These are phyloP conservation scores for Candida endomychidarum DNA, from an alignment of 805 yeast species.

Conservation along the genomic window DNA sequence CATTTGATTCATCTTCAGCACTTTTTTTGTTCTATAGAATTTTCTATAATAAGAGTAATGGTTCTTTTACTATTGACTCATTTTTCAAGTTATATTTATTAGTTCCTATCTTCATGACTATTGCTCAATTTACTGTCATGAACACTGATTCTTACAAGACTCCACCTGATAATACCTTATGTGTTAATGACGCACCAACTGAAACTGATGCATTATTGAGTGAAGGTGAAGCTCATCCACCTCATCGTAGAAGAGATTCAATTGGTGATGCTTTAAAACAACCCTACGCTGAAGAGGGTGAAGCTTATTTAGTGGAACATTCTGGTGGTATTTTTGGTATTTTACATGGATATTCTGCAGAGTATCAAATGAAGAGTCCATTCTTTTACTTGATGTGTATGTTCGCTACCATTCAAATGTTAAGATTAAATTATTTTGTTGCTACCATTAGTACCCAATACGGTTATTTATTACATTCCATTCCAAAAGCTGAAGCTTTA, in stretches of 20 bases:
- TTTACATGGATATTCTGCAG: slow-evolving; percentile 51
- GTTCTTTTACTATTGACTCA: slow-evolving; percentile 37
- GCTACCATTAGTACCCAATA: slow-evolving; percentile 60
- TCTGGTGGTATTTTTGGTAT: slow-evolving; percentile 53
- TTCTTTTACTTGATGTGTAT: slow-evolving; percentile 53
- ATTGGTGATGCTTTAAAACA: slow-evolving; percentile 57
- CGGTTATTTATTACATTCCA: slow-evolving; percentile 43
- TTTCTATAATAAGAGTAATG: slow-evolving; percentile 32
- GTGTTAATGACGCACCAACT: slow-evolving; percentile 21
- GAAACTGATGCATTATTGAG: slow-evolving; percentile 27
- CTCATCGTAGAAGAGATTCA: slow-evolving; percentile 46
- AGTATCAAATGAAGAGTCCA: slow-evolving; percentile 48
- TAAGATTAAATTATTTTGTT: slow-evolving; percentile 56
- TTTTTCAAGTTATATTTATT: slow-evolving; percentile 49
- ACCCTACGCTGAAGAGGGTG: slow-evolving; percentile 52
- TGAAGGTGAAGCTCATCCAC: neutral
- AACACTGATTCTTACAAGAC: slow-evolving; percentile 51
- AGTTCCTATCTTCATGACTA: slow-evolving; percentile 50
- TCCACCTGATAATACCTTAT: slow-evolving; percentile 26
- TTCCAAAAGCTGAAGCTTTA: slow-evolving; percentile 35
- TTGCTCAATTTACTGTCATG: slow-evolving; percentile 49
- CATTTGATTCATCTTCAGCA: slow-evolving; percentile 59
- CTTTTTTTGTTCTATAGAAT: slow-evolving; percentile 50
- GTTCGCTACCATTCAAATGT: slow-evolving; percentile 57
- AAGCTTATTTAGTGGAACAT: slow-evolving; percentile 32